A percentile compares a stretch with the other conserved stretches of the same genome.
Evolutionary conservation across 495 filamentous ascomycete genomes (phyloP).

Genomic region (Cercophora sp.): DNA sequence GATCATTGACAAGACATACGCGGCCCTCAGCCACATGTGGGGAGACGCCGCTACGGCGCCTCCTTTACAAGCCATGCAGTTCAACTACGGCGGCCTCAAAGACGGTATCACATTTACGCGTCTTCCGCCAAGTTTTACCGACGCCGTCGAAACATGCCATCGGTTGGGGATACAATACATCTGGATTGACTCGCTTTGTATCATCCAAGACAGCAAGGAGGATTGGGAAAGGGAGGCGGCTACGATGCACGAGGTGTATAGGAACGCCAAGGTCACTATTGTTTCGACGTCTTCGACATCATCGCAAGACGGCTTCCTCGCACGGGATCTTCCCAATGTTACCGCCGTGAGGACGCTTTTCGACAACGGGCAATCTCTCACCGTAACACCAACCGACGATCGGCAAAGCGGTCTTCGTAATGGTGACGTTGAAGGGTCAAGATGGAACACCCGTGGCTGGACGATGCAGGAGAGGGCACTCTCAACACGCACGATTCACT

Average conservation of each 20-base stretch:
- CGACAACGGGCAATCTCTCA: neutral
- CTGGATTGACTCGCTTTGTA: constrained; percentile 8
- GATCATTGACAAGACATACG: neutral
- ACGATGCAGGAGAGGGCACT: neutral
- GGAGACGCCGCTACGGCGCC: neutral
- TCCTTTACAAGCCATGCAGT: neutral
- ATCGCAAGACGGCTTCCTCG: neutral
- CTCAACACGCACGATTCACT: neutral
- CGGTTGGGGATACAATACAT: constrained; percentile 3
- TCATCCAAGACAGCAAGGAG: constrained; percentile 2
- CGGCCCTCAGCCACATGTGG: constrained; percentile 1
- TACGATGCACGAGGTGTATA: neutral
- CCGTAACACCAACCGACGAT: neutral
- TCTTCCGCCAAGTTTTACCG: neutral
- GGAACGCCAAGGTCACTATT: neutral
- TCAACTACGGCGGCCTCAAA: neutral
- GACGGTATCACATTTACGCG: neutral
- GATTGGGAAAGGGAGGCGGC: neutral
- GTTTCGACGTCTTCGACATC: neutral
- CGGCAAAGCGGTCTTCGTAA: neutral
- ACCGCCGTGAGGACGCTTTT: neutral
- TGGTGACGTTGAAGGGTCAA: neutral
- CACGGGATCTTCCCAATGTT: neutral
- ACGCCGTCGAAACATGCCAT: neutral
- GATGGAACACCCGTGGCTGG: neutral